These are phyloP conservation scores for Elaphomyces granulatus DNA, from an alignment of 495 filamentous ascomycete species.

Conservation along the genomic window DNA sequence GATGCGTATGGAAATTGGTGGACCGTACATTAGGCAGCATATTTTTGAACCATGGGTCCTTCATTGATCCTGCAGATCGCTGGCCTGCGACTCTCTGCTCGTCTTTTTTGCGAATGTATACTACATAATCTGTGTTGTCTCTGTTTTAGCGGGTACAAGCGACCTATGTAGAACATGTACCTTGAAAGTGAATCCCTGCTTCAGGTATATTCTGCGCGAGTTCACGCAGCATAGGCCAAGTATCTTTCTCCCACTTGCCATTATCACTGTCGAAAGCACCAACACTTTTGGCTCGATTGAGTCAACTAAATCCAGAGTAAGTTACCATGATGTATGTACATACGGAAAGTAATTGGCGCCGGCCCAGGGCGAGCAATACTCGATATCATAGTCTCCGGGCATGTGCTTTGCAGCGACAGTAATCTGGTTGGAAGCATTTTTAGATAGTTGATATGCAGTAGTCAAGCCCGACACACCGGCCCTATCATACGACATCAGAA, in stretches of 20 bases:
- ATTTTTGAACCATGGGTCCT: constrained; percentile 67
- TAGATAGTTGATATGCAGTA: constrained; percentile 72
- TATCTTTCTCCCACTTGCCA: constrained; percentile 47
- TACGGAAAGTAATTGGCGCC: constrained; percentile 89
- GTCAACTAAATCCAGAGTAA: background rate
- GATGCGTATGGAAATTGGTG: background rate
- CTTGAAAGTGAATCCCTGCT: constrained; percentile 79
- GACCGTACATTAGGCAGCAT: constrained; percentile 51
- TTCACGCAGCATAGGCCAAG: constrained; percentile 50
- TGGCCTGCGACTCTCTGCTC: constrained; percentile 29
- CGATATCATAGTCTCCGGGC: constrained; percentile 95
- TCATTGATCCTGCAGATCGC: constrained; percentile 50
- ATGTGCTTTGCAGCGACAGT: constrained; percentile 90
- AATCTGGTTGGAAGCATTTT: constrained; percentile 49
- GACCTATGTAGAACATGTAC: constrained; percentile 24
- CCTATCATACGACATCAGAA: constrained; percentile 36
- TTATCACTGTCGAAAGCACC: constrained; percentile 37
- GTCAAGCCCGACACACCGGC: constrained; percentile 88
- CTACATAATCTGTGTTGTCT: constrained; percentile 30
- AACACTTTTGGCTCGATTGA: constrained; percentile 35
- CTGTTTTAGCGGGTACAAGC: background rate
- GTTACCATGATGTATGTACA: constrained; percentile 7
- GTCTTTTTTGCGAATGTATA: constrained; percentile 55
- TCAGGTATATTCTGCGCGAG: constrained; percentile 63
- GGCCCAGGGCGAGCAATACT: constrained; percentile 93